These are phyloP conservation scores for Cladophialophora carrionii DNA, from an alignment of 2,329 filamentous ascomycete genomes.

Conservation along the genomic window DNA sequence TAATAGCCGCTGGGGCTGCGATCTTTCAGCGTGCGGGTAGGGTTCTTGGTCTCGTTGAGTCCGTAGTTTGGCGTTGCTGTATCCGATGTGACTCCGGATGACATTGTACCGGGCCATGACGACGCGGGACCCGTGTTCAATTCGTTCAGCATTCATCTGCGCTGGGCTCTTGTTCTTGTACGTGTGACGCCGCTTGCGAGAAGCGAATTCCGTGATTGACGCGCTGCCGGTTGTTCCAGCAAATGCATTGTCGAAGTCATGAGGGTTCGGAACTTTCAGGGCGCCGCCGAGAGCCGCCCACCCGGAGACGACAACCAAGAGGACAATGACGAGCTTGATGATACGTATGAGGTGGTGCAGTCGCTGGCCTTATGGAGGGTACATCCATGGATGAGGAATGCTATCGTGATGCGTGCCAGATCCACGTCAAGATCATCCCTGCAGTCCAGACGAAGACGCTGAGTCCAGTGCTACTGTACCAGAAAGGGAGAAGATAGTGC, in stretches of 20 bases:
- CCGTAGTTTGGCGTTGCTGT: constrained; percentile 61
- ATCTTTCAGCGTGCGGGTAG: constrained; percentile 62
- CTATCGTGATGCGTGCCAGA: constrained; percentile 52
- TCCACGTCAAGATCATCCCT: constrained; percentile 53
- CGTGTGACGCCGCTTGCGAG: constrained; percentile 29
- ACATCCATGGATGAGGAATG: constrained; percentile 54
- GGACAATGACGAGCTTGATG: constrained; percentile 55
- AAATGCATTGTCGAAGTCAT: constrained; percentile 45
- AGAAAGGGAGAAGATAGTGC: constrained; percentile 59
- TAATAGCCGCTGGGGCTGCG: constrained; percentile 59
- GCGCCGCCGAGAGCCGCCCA: constrained; percentile 48
- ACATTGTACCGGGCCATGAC: constrained; percentile 60
- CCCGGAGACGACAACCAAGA: constrained; percentile 53
- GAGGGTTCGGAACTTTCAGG: constrained; percentile 42
- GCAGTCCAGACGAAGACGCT: constrained; percentile 60
- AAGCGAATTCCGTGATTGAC: no score
- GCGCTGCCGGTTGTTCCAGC: constrained; percentile 48
- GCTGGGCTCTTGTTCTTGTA: neutral
- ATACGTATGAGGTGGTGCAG: constrained; percentile 56
- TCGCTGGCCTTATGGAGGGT: constrained; percentile 53
- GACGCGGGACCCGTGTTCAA: constrained; percentile 44
- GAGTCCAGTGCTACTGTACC: constrained; percentile 61
- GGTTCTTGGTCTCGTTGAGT: constrained; percentile 61
- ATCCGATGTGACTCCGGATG: constrained; percentile 60
- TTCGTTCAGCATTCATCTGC: neutral